Evolutionary conservation across 164 flowering plant genomes (phyloP), one percentile per base, ranked within the genome.

Genomic region (Umbellularia californica): DNA sequence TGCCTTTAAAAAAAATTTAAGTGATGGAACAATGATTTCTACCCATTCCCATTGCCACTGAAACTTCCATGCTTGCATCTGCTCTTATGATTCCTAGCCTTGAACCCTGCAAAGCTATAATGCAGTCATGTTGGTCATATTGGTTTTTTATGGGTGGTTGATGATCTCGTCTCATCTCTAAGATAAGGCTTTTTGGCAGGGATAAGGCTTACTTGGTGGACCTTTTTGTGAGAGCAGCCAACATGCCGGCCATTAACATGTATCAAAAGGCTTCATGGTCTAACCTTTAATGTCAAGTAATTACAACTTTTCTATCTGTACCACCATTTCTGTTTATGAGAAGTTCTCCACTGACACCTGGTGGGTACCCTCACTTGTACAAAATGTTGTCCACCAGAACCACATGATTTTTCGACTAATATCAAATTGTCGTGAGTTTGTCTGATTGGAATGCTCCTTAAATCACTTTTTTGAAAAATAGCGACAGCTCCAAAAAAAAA

Each of bases 191-290:
- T 28, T 74, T 81, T 83, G 65, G 80, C 87, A 90, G 96, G 78
- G 94, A 94, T 69, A 92, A 89, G 85, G 98, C 89, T 55, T 91
- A 87, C 77, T 91, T 90, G 78, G 96, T 92, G 76, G 98, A 94
- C 27, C 82, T 92, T 25, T 94, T 92, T 80, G 93, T 90, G 77
- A 85, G 92, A 81, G 98, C 97, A 69, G 91, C 95, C 70, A 94
- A 92, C 73, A 83, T 79, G 50, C 97, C 93, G 33, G 96, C 97
- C 62, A 94, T 90, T 83, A 94, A 91, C 90, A 94, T 92, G 98
- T 90, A 94, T 87, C 94, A 91, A 79, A 92, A 94, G 94, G 94
- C 84, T 27, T 41, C 15, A 41, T 69, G 25, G 41, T 69, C 47
- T 35, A 67, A 15, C 47, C 69, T 67, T 19, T 67, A 20, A 30